These are phyloP conservation scores for Suhomyces pyralidae DNA, from an alignment of 805 yeast species.

Conservation along the genomic window DNA sequence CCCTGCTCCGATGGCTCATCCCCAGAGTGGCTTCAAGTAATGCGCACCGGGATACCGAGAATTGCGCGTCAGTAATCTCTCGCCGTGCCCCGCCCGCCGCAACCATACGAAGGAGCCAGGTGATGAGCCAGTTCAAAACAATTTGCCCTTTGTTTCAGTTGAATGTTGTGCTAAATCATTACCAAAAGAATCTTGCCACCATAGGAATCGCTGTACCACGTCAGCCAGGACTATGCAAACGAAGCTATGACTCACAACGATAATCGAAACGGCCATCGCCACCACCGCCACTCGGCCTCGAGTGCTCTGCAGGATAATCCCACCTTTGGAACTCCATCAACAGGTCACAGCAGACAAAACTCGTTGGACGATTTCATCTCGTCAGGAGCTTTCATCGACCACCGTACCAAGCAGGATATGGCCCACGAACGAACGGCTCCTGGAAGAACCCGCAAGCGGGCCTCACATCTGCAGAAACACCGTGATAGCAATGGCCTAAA, in stretches of 20 bases:
- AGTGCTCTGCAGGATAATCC: background rate
- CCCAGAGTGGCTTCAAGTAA: background rate
- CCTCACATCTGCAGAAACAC: background rate
- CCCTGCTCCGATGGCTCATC: background rate
- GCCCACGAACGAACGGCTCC: slow-evolving; percentile 28
- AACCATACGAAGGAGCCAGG: background rate
- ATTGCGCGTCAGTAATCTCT: background rate
- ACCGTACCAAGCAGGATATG: slow-evolving; percentile 24
- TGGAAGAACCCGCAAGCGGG: slow-evolving; percentile 24
- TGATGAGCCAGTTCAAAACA: background rate
- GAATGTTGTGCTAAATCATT: background rate
- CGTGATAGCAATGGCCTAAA: background rate
- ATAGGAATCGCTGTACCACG: background rate
- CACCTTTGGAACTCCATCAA: background rate
- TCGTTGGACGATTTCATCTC: slow-evolving; percentile 5
- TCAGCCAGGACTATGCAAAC: background rate
- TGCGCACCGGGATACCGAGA: background rate
- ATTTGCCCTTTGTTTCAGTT: background rate
- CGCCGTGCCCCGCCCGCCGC: slow-evolving; percentile 1
- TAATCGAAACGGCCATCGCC: background rate
- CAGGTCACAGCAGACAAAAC: slow-evolving; percentile 2
- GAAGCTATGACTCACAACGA: background rate
- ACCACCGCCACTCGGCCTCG: background rate
- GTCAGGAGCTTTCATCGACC: slow-evolving; percentile 28
- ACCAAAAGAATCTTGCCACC: background rate